Evolutionary conservation across 768 basidiomycete genomes (phyloP).

Genomic region (Hypholoma sublateritium): DNA sequence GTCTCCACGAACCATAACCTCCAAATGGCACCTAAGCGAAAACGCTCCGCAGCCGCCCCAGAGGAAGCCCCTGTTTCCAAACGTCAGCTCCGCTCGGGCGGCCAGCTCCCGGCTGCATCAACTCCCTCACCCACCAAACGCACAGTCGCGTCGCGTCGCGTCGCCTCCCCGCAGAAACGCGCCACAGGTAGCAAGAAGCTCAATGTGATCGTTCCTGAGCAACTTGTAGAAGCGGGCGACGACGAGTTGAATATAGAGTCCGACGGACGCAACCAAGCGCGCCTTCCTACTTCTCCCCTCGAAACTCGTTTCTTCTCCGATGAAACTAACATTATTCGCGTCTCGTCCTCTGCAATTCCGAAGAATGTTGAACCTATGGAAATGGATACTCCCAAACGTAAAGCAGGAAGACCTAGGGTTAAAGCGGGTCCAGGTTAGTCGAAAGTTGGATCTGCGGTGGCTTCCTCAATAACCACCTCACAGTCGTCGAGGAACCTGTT

Average conservation of each 20-base stretch:
- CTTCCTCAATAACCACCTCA: neutral
- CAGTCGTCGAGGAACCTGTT: neutral
- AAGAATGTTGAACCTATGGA: neutral
- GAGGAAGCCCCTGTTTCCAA: neutral
- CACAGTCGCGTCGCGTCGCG: constrained; percentile 7
- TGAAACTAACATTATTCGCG: neutral
- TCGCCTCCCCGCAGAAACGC: neutral
- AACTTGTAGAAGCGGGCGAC: neutral
- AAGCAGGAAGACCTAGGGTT: neutral
- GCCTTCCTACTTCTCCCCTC: neutral
- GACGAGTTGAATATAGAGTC: neutral
- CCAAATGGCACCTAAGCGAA: constrained; percentile 3
- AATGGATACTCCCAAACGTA: neutral
- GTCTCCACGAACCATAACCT: neutral
- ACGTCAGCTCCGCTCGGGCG: constrained; percentile 1
- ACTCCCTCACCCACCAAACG: neutral
- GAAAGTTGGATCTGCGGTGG: neutral
- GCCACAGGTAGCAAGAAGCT: neutral
- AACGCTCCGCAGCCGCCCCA: neutral
- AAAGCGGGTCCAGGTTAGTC: neutral
- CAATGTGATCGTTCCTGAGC: neutral
- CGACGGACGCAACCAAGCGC: neutral
- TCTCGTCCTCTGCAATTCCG: neutral
- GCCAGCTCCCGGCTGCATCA: neutral
- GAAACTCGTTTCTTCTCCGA: neutral